These are phyloP conservation scores for Aurifilum marmelostoma DNA, from an alignment of 2,329 filamentous ascomycete genomes.

Conservation along the genomic window DNA sequence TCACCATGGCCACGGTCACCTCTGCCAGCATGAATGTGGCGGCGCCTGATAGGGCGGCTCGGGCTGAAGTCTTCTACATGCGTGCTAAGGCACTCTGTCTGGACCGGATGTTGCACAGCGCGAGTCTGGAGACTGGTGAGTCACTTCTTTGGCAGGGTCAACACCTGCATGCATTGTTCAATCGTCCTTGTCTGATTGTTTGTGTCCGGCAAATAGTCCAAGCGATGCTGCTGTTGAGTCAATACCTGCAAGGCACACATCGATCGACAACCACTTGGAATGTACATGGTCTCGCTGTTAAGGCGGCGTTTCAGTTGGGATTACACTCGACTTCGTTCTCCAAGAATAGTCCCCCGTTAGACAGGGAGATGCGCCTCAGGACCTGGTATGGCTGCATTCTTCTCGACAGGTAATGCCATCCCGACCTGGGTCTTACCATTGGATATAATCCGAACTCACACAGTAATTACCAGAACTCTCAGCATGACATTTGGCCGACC, in stretches of 20 bases:
- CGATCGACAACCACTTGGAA: constrained; percentile 58
- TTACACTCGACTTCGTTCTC: constrained; percentile 49
- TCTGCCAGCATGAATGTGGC: constrained; percentile 35
- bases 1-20: constrained; percentile 50
- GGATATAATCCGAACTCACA: neutral
- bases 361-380: constrained; percentile 51
- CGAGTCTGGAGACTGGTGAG: constrained; percentile 49
- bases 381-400: constrained; percentile 55
- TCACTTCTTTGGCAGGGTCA: neutral
- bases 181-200: neutral
- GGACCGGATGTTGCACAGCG: constrained; percentile 43
- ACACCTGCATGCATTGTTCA: no score
- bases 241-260: constrained; percentile 58
- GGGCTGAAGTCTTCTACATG: constrained; percentile 50
- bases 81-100: constrained; percentile 49
- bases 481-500: constrained; percentile 58
- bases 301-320: constrained; percentile 54
- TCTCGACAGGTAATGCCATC: constrained; percentile 49
- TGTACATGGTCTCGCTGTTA: constrained; percentile 55
- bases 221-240: constrained; percentile 51
- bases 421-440: no score
- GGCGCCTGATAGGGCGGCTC: constrained; percentile 40
- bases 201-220: constrained; percentile 43
- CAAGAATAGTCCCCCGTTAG: constrained; percentile 41
- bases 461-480: constrained; percentile 40